These are phyloP conservation scores for Taxawa tesnikishii DNA, from an alignment of 2,329 filamentous ascomycete genomes.

Conservation along the genomic window DNA sequence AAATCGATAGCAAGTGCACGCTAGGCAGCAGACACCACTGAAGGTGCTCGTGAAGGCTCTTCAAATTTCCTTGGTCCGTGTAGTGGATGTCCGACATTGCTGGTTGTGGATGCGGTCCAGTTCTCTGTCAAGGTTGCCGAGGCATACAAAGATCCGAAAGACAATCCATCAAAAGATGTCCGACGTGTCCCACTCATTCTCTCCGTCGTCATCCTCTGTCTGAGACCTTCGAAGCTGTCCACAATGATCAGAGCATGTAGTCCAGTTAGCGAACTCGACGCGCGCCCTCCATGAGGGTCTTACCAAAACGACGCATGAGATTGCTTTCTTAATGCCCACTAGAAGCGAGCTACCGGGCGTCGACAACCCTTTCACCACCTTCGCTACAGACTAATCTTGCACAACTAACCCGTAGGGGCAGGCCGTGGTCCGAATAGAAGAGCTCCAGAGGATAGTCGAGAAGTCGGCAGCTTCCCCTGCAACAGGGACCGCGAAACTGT, in stretches of 20 bases:
- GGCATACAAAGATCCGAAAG: slow-evolving; percentile 42
- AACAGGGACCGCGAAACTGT: slow-evolving; percentile 27
- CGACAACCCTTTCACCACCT: slow-evolving; percentile 18
- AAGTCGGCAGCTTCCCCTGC: slow-evolving; percentile 48
- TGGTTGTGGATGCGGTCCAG: no score
- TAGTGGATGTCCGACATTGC: slow-evolving; percentile 23
- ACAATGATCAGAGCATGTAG: slow-evolving; percentile 55
- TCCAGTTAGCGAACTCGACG: slow-evolving; percentile 62
- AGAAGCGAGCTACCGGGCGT: slow-evolving; percentile 16
- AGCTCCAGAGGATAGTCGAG: slow-evolving; percentile 47
- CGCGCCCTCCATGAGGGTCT: slow-evolving; percentile 65
- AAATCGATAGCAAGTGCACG: slow-evolving; percentile 1
- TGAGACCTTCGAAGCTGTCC: slow-evolving; percentile 42
- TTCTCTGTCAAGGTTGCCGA: no score
- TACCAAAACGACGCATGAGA: slow-evolving; percentile 66
- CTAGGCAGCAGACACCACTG: slow-evolving; percentile 16
- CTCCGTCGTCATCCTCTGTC: slow-evolving; percentile 26
- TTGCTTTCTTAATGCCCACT: slow-evolving; percentile 40
- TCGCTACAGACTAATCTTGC: slow-evolving; percentile 4
- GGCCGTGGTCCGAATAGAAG: neutral
- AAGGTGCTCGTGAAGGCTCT: slow-evolving; percentile 17
- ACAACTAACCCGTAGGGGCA: slow-evolving; percentile 1
- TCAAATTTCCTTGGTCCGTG: slow-evolving; percentile 7
- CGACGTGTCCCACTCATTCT: slow-evolving; percentile 39
- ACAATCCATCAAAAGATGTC: slow-evolving; percentile 34